Evolutionary conservation across 371 early-diverging fungal species (phyloP).

Genomic region (Thermomucor indicae-seudaticae): DNA sequence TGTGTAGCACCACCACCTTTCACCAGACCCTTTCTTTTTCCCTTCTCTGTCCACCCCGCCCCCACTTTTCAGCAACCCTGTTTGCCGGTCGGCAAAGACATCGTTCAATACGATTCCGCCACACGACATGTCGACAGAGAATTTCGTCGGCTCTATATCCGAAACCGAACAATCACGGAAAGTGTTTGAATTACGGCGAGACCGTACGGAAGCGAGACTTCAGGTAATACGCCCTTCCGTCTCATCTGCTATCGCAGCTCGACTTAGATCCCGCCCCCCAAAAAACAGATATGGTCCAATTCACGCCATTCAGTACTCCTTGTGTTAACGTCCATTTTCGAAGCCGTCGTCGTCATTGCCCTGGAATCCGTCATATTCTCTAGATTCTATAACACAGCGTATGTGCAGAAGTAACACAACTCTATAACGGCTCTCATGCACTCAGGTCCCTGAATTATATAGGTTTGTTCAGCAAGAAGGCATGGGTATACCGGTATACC

Average conservation of each 20-base stretch:
- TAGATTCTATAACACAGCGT: conserved; percentile 41
- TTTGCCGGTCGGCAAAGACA: neutral
- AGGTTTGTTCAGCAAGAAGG: conserved; percentile 21
- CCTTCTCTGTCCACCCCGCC: neutral
- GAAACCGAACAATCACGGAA: conserved; percentile 5
- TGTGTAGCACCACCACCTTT: too few relatives aligned
- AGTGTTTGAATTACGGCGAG: neutral
- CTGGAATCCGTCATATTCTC: conserved; percentile 62
- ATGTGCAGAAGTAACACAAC: conserved; percentile 5
- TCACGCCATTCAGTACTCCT: conserved; percentile 43
- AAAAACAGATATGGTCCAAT: conserved; percentile 31
- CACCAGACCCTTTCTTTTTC: neutral
- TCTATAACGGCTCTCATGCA: neutral
- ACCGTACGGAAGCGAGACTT: conserved; percentile 3
- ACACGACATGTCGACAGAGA: conserved; percentile 10
- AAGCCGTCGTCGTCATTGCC: conserved; percentile 66
- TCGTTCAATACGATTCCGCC: too few relatives aligned
- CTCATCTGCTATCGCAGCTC: too few relatives aligned
- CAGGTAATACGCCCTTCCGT: neutral
- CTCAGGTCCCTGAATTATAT: conserved; percentile 2
- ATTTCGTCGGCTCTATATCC: conserved; percentile 5
- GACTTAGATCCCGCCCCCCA: too few relatives aligned
- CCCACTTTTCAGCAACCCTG: neutral
- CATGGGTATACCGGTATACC: conserved; percentile 65
- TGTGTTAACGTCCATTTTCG: conserved; percentile 45